Conservation (phyloP, 495 filamentous ascomycete species). For the Penicillium fimorum region DNA sequence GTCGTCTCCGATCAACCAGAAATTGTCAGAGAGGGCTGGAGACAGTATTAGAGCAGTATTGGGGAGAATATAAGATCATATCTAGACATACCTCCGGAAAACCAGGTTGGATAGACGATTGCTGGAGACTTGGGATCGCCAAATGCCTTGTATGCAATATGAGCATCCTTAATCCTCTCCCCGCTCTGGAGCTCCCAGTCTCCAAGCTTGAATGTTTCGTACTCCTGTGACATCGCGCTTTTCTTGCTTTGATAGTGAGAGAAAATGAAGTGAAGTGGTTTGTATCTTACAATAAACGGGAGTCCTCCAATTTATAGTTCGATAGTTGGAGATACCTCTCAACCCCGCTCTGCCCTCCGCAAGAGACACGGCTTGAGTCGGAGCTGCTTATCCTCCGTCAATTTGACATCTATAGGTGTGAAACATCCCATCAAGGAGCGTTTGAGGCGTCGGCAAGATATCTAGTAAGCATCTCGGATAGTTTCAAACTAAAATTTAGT, state of each 20-base stretch:
- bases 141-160: constrained; percentile 70
- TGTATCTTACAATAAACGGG: not conserved
- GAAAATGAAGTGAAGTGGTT: not conserved
- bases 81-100: constrained; percentile 51
- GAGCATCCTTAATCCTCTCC: constrained; percentile 52
- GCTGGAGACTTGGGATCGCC: constrained; percentile 60
- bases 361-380: constrained; percentile 14
- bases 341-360: constrained; percentile 25
- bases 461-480: not conserved
- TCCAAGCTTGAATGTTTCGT: constrained; percentile 55
- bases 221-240: constrained; percentile 30
- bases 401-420: constrained; percentile 1
- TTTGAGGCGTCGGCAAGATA: not conserved
- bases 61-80: not conserved
- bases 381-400: constrained; percentile 1
- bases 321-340: constrained; percentile 12
- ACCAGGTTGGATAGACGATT: constrained; percentile 72
- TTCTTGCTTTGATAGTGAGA: not conserved
- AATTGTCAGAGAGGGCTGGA: constrained; percentile 58
- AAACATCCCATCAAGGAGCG: not conserved
- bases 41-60: not conserved
- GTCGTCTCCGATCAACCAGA: constrained; percentile 64
- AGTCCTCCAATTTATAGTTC: constrained; percentile 10
- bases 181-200: constrained; percentile 64
- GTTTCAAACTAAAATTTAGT: constrained; percentile 19